Conservation (phyloP, 148 eudicot species). For the Rhododendron ovatum region DNA sequence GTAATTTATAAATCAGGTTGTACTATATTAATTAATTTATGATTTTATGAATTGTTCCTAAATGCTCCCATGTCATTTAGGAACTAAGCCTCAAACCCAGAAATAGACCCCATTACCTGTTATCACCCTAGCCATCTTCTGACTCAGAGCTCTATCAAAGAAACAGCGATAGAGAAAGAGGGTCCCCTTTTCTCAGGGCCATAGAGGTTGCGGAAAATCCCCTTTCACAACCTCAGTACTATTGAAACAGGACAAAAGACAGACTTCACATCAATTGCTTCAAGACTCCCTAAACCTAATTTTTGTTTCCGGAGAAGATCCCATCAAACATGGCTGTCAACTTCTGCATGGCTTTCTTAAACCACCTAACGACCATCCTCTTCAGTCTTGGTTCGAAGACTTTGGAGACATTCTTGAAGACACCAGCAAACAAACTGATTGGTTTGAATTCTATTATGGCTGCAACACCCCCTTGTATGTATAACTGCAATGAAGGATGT, state of each 20-base stretch:
- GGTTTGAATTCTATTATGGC: not conserved
- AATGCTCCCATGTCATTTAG: not conserved
- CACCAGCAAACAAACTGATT: not conserved
- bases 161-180: not conserved
- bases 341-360: not conserved
- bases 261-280: not conserved
- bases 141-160: not conserved
- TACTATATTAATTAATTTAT: not conserved
- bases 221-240: not conserved
- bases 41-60: not conserved
- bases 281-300: not conserved
- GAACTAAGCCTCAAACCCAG: not conserved
- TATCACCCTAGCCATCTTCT: not conserved
- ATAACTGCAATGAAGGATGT: not conserved
- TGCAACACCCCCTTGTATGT: not conserved
- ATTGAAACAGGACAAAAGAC: not conserved
- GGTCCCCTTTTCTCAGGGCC: not conserved
- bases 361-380: not conserved
- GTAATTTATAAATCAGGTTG: not conserved
- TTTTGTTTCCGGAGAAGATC: not conserved
- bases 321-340: not conserved
- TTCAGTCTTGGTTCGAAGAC: not conserved
- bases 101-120: not conserved
- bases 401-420: not conserved
- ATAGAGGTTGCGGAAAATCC: not conserved